Conservation (phyloP, 805 yeast species). For the Myxozyma sirexii region DNA sequence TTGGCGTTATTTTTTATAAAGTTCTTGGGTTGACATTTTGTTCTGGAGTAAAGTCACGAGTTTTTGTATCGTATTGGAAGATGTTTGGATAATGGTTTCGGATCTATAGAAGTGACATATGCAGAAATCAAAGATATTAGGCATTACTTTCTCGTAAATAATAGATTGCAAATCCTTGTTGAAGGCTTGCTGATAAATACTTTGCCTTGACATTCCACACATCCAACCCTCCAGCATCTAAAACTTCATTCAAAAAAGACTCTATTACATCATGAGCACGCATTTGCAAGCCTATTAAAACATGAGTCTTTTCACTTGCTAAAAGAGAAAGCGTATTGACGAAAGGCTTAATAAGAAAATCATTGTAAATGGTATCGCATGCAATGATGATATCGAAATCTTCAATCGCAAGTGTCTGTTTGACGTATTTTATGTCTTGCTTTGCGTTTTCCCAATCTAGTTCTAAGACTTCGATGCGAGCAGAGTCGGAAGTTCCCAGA, state of each 20-base stretch:
- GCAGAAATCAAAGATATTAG: too few species aligned
- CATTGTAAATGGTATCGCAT: slow-evolving; percentile 69
- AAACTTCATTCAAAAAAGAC: slow-evolving; percentile 46
- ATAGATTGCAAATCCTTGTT: slow-evolving; percentile 53
- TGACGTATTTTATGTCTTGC: slow-evolving; percentile 41
- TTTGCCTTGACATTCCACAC: slow-evolving; percentile 45
- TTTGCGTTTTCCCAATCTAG: slow-evolving; percentile 64
- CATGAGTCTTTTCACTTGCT: slow-evolving; percentile 44
- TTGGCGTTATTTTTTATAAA: neutral
- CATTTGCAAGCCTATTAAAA: slow-evolving; percentile 55
- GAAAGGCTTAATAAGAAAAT: slow-evolving; percentile 56
- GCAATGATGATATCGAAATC: slow-evolving; percentile 54
- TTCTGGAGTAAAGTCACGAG: too few species aligned
- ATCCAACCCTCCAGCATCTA: slow-evolving; percentile 41
- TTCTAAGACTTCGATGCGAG: slow-evolving; percentile 49
- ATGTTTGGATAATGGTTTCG: too few species aligned
- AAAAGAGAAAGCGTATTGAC: slow-evolving; percentile 48
- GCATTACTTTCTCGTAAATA: too few species aligned
- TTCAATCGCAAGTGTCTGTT: slow-evolving; percentile 11
- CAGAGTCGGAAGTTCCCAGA: neutral
- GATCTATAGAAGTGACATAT: too few species aligned
- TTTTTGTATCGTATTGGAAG: too few species aligned
- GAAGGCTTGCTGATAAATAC: slow-evolving; percentile 42
- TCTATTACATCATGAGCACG: slow-evolving; percentile 57
- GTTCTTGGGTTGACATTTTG: too few species aligned